phyloP scores from a whole-genome alignment of 2,329 filamentous ascomycete genomes.

The Clonostachys chloroleuca region DNA sequence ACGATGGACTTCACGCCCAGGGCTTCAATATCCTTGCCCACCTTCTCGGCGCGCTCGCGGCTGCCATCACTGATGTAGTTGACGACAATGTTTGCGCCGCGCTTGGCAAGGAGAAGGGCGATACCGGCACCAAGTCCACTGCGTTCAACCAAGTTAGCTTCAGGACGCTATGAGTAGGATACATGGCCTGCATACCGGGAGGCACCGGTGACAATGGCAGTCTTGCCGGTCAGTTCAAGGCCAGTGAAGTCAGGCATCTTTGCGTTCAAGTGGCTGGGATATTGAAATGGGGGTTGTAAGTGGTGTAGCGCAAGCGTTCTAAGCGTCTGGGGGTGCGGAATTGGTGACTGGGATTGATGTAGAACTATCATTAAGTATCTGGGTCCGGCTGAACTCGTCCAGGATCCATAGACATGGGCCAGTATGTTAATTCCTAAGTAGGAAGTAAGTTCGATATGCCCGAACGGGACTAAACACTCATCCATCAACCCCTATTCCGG shows the following conservation, averaged over 20 bases:
- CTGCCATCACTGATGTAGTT: slow-evolving; percentile 9
- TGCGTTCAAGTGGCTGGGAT: too few species aligned
- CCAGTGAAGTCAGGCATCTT: not conserved
- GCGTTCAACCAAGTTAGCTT: not conserved
- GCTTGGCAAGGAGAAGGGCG: slow-evolving; percentile 6
- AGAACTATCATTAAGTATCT: too few species aligned
- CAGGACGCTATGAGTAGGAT: not conserved
- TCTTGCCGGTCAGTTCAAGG: slow-evolving; percentile 5
- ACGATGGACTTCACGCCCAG: slow-evolving; percentile 7
- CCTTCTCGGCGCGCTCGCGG: slow-evolving; percentile 7
- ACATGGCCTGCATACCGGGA: slow-evolving; percentile 3
- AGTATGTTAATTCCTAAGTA: too few species aligned
- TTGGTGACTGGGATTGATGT: too few species aligned
- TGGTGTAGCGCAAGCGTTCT: too few species aligned
- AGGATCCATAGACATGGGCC: too few species aligned
- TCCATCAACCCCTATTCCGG: too few species aligned
- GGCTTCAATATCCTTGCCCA: slow-evolving; percentile 7
- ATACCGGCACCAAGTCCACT: slow-evolving; percentile 12
- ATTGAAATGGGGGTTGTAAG: too few species aligned
- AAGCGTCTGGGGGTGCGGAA: too few species aligned
- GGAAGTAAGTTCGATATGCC: too few species aligned
- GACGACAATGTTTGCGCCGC: slow-evolving; percentile 12
- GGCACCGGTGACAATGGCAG: slow-evolving; percentile 12
- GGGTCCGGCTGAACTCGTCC: too few species aligned
- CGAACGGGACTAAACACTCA: too few species aligned